These are phyloP conservation scores for Melastoma malabathricum DNA, from an alignment of 345 rosid genomes.

Conservation along the genomic window DNA sequence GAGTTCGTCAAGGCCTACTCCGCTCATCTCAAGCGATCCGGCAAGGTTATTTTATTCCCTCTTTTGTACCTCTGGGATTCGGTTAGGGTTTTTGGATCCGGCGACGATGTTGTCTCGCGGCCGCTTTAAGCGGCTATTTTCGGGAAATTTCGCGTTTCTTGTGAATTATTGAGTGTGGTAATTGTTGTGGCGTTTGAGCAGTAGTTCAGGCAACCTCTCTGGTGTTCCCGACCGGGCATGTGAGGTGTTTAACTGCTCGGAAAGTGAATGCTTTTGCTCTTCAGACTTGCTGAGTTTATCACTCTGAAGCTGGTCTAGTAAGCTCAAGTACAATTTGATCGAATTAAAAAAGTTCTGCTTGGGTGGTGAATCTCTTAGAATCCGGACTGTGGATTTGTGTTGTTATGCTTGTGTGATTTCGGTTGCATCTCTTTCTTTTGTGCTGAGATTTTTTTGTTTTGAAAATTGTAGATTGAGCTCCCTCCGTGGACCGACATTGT, in stretches of 20 bases:
- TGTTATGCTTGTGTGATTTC: background rate
- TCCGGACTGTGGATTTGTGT: background rate
- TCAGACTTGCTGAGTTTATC: slow-evolving; percentile 3
- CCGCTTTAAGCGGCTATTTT: too few relatives aligned
- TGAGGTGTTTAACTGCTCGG: slow-evolving; percentile 1
- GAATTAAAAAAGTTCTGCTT: too few relatives aligned
- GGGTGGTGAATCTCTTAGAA: too few relatives aligned
- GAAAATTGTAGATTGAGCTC: slow-evolving; percentile 31
- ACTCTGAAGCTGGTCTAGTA: slow-evolving; percentile 1
- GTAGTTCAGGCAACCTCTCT: slow-evolving; percentile 4
- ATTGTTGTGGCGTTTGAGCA: background rate
- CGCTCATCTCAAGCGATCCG: slow-evolving; percentile 42
- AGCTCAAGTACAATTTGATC: background rate
- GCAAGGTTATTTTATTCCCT: slow-evolving; percentile 18
- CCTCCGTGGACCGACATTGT: slow-evolving; percentile 65
- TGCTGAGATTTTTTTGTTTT: too few relatives aligned
- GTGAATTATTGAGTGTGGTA: too few relatives aligned
- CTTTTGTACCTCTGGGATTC: too few relatives aligned
- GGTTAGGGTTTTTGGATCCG: too few relatives aligned
- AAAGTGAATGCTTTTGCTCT: slow-evolving; percentile 1
- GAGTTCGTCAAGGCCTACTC: slow-evolving; percentile 46
- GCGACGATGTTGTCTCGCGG: too few relatives aligned
- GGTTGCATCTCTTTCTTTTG: too few relatives aligned
- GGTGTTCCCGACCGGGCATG: background rate
- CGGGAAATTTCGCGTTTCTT: too few relatives aligned